Evolutionary conservation across 2,329 filamentous ascomycete genomes (phyloP).

Genomic region (Sphaerulina vaccinii): DNA sequence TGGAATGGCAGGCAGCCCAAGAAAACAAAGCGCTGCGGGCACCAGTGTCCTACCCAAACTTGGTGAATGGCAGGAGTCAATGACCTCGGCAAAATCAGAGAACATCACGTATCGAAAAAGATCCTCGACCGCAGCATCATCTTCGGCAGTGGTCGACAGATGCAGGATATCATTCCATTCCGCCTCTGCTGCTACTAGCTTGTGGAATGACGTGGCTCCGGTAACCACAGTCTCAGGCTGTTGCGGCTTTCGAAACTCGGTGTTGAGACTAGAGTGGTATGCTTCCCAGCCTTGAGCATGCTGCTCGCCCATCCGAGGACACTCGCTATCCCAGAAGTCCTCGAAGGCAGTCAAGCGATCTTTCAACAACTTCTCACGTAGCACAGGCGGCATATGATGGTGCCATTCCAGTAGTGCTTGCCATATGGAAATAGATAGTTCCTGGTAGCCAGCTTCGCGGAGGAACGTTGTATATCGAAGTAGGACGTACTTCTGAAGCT

Average conservation of each 20-base stretch:
- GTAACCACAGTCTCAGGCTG: neutral
- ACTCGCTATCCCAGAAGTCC: constrained; percentile 85
- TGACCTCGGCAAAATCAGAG: constrained; percentile 66
- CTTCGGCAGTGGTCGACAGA: constrained; percentile 65
- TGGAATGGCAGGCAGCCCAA: constrained; percentile 52
- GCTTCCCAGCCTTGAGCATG: constrained; percentile 68
- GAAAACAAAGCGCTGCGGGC: constrained; percentile 60
- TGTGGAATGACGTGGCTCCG: constrained; percentile 50
- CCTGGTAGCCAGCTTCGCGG: constrained; percentile 72
- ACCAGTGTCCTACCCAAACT: constrained; percentile 48
- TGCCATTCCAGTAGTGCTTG: constrained; percentile 75
- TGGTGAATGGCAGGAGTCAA: constrained; percentile 43
- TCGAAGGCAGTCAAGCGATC: constrained; percentile 50
- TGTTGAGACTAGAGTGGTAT: constrained; percentile 31
- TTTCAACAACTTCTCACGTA: constrained; percentile 8
- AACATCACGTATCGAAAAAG: constrained; percentile 80
- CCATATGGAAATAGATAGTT: constrained; percentile 77
- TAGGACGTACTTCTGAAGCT: constrained; percentile 66
- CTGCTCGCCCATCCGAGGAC: constrained; percentile 72
- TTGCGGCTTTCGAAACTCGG: neutral
- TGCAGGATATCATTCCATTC: constrained; percentile 27
- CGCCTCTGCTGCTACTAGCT: constrained; percentile 42
- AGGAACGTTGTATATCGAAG: constrained; percentile 72
- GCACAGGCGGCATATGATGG: constrained; percentile 55
- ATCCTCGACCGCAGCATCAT: constrained; percentile 64